Evolutionary conservation across 2,329 filamentous ascomycete species (phyloP), one percentile per base, ranked within the genome.

Genomic region (Fusarium brevicatenulatum): DNA sequence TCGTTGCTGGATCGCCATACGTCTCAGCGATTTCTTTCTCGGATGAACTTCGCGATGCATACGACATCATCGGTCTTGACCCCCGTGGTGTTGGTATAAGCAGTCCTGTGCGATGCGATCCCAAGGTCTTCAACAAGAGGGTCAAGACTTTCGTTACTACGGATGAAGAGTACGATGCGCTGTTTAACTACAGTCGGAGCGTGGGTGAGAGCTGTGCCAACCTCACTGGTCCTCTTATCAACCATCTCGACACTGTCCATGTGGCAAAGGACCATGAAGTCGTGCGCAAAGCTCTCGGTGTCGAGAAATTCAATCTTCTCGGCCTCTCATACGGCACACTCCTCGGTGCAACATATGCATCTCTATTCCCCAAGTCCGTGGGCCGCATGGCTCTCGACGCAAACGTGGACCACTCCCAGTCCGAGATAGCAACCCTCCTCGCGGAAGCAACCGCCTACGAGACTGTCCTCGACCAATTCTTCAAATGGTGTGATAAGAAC

Each of bases 21-120:
- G 42, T 76, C 10, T 36, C 68, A 2, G 47, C 65, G 4, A 47
- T 72, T 5, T 53, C 62, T 2, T 72, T 78, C 28, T 72, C 68
- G 4, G 28, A 54, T 16, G 61, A 75, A 3, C 49, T 78, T 9
- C 40, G 70, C 2, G 67, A 76, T 16, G 68, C 80, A 40, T 85
- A 81, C 65, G 83, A 85, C 42, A 80, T 85, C 23, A 81, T 86
- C 40, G 82, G 83, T 0, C 83, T 85, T 34, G 84, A 86, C 52
- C 83, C 84, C 1, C 80, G 84, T 1, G 84, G 83, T 1, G 82
- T 84, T 6, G 83, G 83, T 25, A 78, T 80, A 16, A 85, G 83
- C 9, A 82, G 81, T 1, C 78, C 79, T 0, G 78, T 85, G 19
- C 80, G 77, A 28, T 85, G 84, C 64, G 85, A 85, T 30, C 73